Percentiles rank a stretch among this genome's conserved stretches.
These are phyloP conservation scores for Aphanomyces euteiches DNA, from an alignment of 352 stramenopile genomes.

Conservation along the genomic window DNA sequence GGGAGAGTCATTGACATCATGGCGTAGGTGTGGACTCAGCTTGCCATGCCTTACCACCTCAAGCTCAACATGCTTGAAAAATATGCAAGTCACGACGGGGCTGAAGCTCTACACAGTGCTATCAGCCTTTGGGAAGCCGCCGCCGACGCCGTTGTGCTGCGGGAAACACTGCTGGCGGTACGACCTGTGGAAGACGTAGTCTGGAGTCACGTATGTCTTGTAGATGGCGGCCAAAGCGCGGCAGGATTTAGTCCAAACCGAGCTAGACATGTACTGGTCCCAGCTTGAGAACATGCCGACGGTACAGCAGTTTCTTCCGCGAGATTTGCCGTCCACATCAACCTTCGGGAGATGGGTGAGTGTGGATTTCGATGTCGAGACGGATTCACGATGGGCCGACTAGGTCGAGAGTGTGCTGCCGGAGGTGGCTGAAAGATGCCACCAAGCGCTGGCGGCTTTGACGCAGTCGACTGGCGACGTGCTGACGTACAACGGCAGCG, in stretches of 20 bases:
- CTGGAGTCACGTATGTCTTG: not conserved
- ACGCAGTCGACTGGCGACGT: constrained; percentile 55
- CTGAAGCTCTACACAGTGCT: constrained; percentile 41
- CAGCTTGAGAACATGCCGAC: constrained; percentile 38
- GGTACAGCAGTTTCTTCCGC: constrained; percentile 37
- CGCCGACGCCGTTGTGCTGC: constrained; percentile 42
- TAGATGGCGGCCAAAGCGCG: constrained; percentile 29
- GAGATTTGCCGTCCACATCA: constrained; percentile 41
- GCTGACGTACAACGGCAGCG: constrained; percentile 54
- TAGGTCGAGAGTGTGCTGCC: constrained; percentile 47
- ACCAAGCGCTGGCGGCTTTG: constrained; percentile 41
- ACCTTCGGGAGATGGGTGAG: constrained; percentile 49
- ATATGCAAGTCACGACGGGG: constrained; percentile 48
- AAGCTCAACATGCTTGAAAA: constrained; percentile 65
- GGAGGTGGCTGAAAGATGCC: constrained; percentile 43
- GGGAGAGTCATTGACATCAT: not conserved
- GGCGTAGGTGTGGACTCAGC: constrained; percentile 41
- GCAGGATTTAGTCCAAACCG: constrained; percentile 6
- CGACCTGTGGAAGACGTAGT: not conserved
- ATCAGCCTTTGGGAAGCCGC: constrained; percentile 48
- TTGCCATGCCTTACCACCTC: constrained; percentile 62
- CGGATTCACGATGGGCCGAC: constrained; percentile 11
- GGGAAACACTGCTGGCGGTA: constrained; percentile 41
- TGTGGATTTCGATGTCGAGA: not conserved
- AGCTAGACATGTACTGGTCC: constrained; percentile 35